Base-by-base conservation (phyloP, 1,284 basidiomycete species). In the Rhodotorula sp. region DNA sequence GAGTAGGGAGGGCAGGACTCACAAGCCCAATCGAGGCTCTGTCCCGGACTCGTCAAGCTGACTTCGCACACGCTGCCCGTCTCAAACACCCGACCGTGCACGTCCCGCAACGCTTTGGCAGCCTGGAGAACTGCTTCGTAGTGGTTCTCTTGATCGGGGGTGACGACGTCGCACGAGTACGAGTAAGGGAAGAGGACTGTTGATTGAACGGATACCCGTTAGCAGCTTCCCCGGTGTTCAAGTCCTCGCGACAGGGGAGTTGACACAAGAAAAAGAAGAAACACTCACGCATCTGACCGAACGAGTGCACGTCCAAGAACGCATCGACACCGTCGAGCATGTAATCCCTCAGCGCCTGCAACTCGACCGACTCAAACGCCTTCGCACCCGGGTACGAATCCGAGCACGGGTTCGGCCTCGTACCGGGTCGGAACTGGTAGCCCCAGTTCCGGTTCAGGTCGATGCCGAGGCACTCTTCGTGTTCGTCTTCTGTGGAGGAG, bases 401-500 rank as follows among this genome's bases (percentile, higher is more conserved):
- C 7, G 57, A 63, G 61, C 75, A 75, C 8, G 74, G 69, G 60
- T 71, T 74, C 14, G 72, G 69, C 14, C 70, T 48, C 29, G 61
- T 45, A 18, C 60, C 67, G n/a, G 46, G 60, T 51, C 30, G 60
- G 44, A 55, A 67, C 29, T 64, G 24, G 53, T 33, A 66, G 37
- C 59, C 65, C 87, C 87, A 91, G 77, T 91, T 90, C 57, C 87
- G 83, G 80, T 92, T 92, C 84, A 93, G 86, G 80, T 95, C 92
- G 57, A 94, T 82, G 0, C 91, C 91, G 60, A 85, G 77, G 77
- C 87, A 91, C 8, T n/a, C 37, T 29, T 30, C 29, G 26, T 29
- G 10, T 33, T 33, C 37, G 45, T 18, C n/a, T n/a, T n/a, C n/a
- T n/a, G n/a, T 20, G 37, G 17, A 0, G 26, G 26, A 22, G 12